Evolutionary conservation across 345 rosid genomes (phyloP).

Genomic region (Firmiana major): DNA sequence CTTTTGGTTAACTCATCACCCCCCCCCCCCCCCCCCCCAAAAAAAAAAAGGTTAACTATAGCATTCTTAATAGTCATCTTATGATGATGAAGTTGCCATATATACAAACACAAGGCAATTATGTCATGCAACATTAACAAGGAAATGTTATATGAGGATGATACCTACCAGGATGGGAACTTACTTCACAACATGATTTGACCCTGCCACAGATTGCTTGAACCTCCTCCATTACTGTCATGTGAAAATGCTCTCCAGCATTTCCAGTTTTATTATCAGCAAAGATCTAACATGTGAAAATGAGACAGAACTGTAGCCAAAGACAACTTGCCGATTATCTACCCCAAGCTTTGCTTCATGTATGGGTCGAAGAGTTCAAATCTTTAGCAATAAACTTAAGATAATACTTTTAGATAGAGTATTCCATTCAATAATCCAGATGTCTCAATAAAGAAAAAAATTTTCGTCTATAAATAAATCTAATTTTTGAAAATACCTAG

Average conservation of each 20-base stretch:
- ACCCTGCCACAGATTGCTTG: neutral
- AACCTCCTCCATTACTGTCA: neutral
- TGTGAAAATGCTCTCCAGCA: neutral
- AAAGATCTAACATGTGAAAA: slow-evolving; percentile 30
- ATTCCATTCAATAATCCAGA: neutral
- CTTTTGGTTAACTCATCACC: neutral
- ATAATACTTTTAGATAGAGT: neutral
- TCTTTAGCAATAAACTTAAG: neutral
- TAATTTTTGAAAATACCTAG: neutral
- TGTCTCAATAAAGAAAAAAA: neutral
- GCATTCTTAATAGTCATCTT: neutral
- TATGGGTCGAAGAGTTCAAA: neutral
- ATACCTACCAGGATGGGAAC: neutral
- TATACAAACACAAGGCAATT: neutral
- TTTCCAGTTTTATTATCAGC: slow-evolving; percentile 19
- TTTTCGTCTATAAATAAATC: neutral
- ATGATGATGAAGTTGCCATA: neutral
- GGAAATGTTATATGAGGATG: neutral
- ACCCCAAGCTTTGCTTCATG: neutral
- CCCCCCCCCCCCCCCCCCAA: too few species aligned
- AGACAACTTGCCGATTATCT: slow-evolving; percentile 35
- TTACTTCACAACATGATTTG: neutral
- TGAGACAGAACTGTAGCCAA: slow-evolving; percentile 38
- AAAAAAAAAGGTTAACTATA: too few species aligned
- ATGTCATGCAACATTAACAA: neutral